Base-by-base conservation (phyloP, 2,329 filamentous ascomycete species). In the Cladobotryum mycophilum region DNA sequence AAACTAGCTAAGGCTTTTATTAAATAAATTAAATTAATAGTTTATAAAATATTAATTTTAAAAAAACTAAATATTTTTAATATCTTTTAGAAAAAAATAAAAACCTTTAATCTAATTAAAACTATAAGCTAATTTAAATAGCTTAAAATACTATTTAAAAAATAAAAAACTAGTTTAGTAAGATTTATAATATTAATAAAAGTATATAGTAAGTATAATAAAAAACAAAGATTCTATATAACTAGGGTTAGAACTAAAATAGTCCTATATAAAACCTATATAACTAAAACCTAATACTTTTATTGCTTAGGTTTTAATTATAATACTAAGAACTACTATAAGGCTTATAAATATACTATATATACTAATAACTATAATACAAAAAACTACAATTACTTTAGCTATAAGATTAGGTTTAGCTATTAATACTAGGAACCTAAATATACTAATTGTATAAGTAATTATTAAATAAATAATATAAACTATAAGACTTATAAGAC, bases 391-490 rank as follows among this genome's bases (percentile, higher is more conserved):
- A 42, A n/a, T 41, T 18, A 41, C n/a, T 14, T 41, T n/a, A 15
- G 18, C 14, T n/a, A 33, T 25, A 42, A 20, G 20, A 5, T 5
- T 20, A 20, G 5, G 3, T 20, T 20, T 20, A 20, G 5, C 5
- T 20, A 20, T 35, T 48, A 48, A 33, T 5, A 33, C 4, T 33
- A 34, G 3, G 12, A 47, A 40, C 18, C 11, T 15, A 41, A 14
- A 47, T 18, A 22, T 47, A 6, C 18, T 30, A 14, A 41, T 41
- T 37, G 34, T 48, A 48, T 41, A 41, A 41, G 13, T 41, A 48
- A 20, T 5, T 20, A 20, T 20, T 20, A 20, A 20, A 20, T 20
- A 20, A 20, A 20, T 20, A 20, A 20, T 20, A 20, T 20, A 20
- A 20, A 20, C 20, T 48, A 41, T 41, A 4, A 41, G 11, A 20